A percentile compares a stretch with the other conserved stretches of the same genome.
Evolutionary conservation across 352 stramenopile genomes (phyloP).

Genomic region (Globisporangium mamillatum): DNA sequence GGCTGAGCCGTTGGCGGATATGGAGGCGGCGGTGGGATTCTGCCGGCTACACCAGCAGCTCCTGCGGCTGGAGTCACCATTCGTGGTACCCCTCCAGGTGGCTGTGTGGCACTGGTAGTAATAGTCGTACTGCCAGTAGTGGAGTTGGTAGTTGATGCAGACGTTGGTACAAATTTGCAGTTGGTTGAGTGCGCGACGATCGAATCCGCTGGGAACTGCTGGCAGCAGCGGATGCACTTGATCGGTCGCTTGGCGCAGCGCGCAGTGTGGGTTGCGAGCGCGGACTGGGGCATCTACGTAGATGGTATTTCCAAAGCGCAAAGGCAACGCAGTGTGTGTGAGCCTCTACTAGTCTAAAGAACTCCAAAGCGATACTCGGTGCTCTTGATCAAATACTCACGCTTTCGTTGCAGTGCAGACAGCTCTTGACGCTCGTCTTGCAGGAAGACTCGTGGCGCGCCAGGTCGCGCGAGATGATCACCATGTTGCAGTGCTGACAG

Average conservation of each 20-base stretch:
- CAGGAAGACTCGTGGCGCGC: constrained; percentile 61
- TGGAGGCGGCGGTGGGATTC: constrained; percentile 45
- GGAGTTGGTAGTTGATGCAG: neutral
- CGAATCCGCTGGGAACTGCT: constrained; percentile 68
- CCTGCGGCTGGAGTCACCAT: neutral
- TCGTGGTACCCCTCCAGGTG: constrained; percentile 3
- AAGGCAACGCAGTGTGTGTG: neutral
- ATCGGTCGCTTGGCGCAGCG: constrained; percentile 74
- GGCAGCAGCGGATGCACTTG: constrained; percentile 80
- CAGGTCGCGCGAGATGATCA: constrained; percentile 70
- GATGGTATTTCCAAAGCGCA: neutral
- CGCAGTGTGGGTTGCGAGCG: constrained; percentile 42
- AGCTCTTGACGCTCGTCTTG: constrained; percentile 63
- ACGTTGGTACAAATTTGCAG: constrained; percentile 51
- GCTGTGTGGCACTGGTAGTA: neutral
- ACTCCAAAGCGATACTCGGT: neutral
- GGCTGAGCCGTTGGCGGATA: constrained; percentile 31
- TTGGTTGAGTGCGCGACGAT: constrained; percentile 72
- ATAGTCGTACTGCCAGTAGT: neutral
- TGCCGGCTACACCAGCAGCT: neutral
- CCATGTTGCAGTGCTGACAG: constrained; percentile 83
- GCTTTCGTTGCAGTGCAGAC: constrained; percentile 61
- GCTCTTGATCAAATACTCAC: constrained; percentile 22
- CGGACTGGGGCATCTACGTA: constrained; percentile 48
- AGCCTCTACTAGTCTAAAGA: neutral